Evolutionary conservation across 2,329 filamentous ascomycete genomes (phyloP), one percentile per base, ranked within the genome.

Genomic region (Lecanosticta acicola): DNA sequence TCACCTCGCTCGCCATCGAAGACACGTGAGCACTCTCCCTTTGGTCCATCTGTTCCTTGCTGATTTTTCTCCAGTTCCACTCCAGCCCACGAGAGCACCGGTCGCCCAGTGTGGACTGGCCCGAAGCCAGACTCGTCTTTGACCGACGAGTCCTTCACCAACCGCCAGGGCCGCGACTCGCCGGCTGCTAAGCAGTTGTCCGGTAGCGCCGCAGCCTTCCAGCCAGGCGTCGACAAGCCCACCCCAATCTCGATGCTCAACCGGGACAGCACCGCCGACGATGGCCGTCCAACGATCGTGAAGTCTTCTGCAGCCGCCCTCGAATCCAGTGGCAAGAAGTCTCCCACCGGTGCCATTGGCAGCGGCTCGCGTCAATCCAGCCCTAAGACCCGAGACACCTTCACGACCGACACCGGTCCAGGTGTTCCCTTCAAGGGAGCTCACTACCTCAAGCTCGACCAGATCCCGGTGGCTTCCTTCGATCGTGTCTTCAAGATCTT

Each of bases 321-420:
- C 13, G 33, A 11, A 7, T 16, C 19, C 24, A 41, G 26, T 18
- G 19, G 19, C 37, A 41, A 41, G 39, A 11, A 32, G 21, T 9
- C 39, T 13, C n/a, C 17, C 29, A 18, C 24, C 20, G 26, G 26
- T 17, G 20, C 21, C 5, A 19, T 37, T 14, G 39, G 39, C 39
- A 29, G 14, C 10, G 39, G 39, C 39, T 18, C 16, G 3, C 26
- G 16, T n/a, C 39, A 18, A 13, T 17, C 29, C 24, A 34, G 21
- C 16, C 37, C 35, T 5, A 32, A 2, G 7, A 14, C 16, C 13
- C 19, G 14, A 9, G 46, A 50, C 16, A 21, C 19, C 39, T 62
- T 59, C 56, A 59, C 57, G 32, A 61, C 56, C 7, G 58, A 62
- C 48, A 39, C 44, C 5, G 54, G 50, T 43, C n/a, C 42, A 10